Percentiles rank a stretch among this genome's conserved stretches.
These are phyloP conservation scores for Agrostemma githago DNA, from an alignment of 148 eudicot species.

Conservation along the genomic window DNA sequence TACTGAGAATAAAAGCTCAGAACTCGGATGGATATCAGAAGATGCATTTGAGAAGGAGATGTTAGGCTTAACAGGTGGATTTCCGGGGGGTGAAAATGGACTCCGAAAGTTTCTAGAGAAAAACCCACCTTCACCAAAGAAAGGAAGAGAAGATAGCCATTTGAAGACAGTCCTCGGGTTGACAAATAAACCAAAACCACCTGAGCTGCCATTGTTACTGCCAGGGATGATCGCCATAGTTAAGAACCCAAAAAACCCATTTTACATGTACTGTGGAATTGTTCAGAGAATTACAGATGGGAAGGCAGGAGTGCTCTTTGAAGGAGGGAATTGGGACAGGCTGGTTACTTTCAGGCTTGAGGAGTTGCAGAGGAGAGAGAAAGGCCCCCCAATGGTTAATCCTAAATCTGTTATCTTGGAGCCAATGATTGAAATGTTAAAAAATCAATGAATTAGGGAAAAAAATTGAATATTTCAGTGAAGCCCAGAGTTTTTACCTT, in stretches of 20 bases:
- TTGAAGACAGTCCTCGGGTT: constrained; percentile 29
- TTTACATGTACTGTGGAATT: constrained; percentile 71
- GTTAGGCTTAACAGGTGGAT: constrained; percentile 76
- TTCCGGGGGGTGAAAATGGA: constrained; percentile 92
- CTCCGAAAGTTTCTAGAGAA: constrained; percentile 57
- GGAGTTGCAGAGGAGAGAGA: constrained; percentile 73
- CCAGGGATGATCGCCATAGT: constrained; percentile 91
- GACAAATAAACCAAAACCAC: constrained; percentile 51
- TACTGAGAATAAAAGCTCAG: constrained; percentile 6
- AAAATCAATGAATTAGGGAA: constrained; percentile 13
- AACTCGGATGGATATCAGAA: constrained; percentile 34
- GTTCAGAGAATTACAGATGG: constrained; percentile 92
- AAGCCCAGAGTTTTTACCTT: background rate
- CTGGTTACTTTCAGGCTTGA: constrained; percentile 75
- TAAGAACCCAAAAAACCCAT: constrained; percentile 67
- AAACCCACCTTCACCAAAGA: constrained; percentile 57
- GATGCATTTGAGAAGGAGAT: constrained; percentile 75
- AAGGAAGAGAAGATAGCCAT: constrained; percentile 3
- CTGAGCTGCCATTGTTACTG: constrained; percentile 65
- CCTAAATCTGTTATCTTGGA: constrained; percentile 57
- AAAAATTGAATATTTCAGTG: background rate
- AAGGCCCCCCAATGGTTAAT: constrained; percentile 78
- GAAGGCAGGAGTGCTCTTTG: constrained; percentile 81
- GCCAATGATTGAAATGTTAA: constrained; percentile 21
- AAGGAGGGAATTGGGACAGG: constrained; percentile 91